Base-by-base conservation (phyloP, 2,329 filamentous ascomycete genomes). In the Pseudogymnoascus sp. region DNA sequence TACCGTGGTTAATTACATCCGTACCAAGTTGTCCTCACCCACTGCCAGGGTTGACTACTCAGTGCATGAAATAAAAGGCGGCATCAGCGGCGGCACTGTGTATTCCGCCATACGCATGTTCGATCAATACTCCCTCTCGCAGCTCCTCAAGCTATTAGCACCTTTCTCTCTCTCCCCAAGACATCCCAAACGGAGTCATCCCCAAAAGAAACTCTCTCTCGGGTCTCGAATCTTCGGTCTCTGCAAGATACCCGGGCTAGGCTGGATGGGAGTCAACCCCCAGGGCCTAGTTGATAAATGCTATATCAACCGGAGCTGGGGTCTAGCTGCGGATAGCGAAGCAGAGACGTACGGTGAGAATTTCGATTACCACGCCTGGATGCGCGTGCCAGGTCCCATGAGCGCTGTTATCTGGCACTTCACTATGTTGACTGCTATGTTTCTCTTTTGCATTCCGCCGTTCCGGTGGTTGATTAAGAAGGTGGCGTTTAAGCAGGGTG, bases 221-320 rank as follows among this genome's bases (percentile, higher is more conserved):
- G 5, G 5, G 44, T 11, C 44, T 50, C 21, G 4, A 2, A 25
- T 85, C 38, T 79, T 82, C 8, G 84, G 85, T 4, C 72, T 83
- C n/a, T 73, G 77, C 60, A 73, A 71, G 1, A 72, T 84, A 18
- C 79, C 80, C 1, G 75, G 79, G 50, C 76, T 88, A n/a, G 86
- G 86, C 12, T 75, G 81, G 16, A 73, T 85, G 53, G 82, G 84
- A 0, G 82, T 81, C 0, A 85, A 80, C 10, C 42, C 84, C 0
- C 77, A 80, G 21, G 78, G 71, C 4, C 70, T 73, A 7, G 80
- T 82, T 1, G 84, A 89, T 68, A 72, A 75, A 4, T 77, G 83
- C 12, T 76, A 83, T n/a, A 81, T 89, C 5, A 80, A 87, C 65
- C 79, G 86, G 42, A 82, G 82, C 5, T 89, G 86, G 86, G 86